These are phyloP conservation scores for Solanum rostratum DNA, from an alignment of 257 asterid genomes.

Conservation along the genomic window DNA sequence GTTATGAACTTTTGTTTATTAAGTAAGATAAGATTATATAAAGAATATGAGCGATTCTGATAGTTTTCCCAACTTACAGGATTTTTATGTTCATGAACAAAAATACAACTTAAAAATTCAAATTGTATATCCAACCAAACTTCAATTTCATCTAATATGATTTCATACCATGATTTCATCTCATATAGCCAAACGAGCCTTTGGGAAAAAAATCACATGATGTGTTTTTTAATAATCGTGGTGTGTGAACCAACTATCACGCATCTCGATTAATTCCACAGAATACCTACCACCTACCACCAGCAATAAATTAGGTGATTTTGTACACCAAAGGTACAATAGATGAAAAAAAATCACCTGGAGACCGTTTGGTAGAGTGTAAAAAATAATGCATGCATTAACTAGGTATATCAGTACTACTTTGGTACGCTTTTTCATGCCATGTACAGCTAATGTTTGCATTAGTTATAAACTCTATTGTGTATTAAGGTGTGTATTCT, in stretches of 20 bases:
- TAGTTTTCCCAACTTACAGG: not conserved
- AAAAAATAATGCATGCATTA: no score
- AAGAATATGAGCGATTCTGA: not conserved
- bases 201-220: not conserved
- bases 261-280: not conserved
- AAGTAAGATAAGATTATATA: not conserved
- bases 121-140: not conserved
- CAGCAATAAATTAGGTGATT: not conserved
- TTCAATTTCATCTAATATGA: not conserved
- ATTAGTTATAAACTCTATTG: no score
- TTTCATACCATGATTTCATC: not conserved
- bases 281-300: not conserved
- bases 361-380: no score
- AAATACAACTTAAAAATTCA: not conserved
- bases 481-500: no score
- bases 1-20: not conserved
- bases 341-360: not conserved
- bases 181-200: not conserved
- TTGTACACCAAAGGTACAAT: not conserved
- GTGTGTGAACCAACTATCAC: not conserved
- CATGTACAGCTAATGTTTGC: no score
- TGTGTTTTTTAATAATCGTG: not conserved
- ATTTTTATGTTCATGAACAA: not conserved
- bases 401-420: no score
- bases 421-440: no score